Evolutionary conservation across 2,329 filamentous ascomycete species (phyloP).

Genomic region (Fusarium annulatum): DNA sequence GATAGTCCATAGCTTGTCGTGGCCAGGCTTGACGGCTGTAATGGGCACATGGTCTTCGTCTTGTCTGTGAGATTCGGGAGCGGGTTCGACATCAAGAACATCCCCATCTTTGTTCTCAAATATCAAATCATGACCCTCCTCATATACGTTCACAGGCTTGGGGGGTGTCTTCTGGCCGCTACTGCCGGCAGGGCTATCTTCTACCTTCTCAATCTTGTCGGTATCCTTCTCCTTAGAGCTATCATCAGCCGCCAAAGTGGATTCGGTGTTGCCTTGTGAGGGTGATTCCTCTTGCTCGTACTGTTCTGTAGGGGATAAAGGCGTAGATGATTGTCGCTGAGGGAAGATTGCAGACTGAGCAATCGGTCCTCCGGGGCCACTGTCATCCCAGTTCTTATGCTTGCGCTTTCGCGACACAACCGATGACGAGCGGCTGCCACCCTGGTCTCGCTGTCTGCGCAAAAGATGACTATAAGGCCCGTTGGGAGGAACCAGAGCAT

Average conservation of each 20-base stretch:
- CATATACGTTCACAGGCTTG: constrained; percentile 72
- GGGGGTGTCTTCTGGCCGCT: constrained; percentile 43
- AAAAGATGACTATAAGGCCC: constrained; percentile 69
- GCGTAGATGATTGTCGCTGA: constrained; percentile 52
- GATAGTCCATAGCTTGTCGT: constrained; percentile 49
- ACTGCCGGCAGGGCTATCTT: constrained; percentile 35
- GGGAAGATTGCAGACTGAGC: constrained; percentile 91
- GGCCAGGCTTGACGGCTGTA: constrained; percentile 34
- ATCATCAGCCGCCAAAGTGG: constrained; percentile 49
- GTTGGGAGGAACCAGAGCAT: constrained; percentile 77
- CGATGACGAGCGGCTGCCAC: constrained; percentile 69
- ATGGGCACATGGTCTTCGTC: constrained; percentile 34
- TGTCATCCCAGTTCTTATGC: constrained; percentile 75
- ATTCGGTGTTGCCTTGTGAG: constrained; percentile 49
- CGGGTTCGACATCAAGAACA: constrained; percentile 73
- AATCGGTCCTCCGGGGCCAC: constrained; percentile 87
- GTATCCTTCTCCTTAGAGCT: constrained; percentile 47
- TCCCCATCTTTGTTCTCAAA: constrained; percentile 91
- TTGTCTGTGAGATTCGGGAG: constrained; percentile 9
- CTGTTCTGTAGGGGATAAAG: constrained; percentile 33
- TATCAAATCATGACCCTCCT: constrained; percentile 82
- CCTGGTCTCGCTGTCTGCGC: constrained; percentile 84
- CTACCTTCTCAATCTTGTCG: constrained; percentile 40
- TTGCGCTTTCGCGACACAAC: constrained; percentile 70
- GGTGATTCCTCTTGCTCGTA: constrained; percentile 47